phyloP scores from a whole-genome alignment of 2,329 filamentous ascomycete species.

The Cyanodermella asteris region DNA sequence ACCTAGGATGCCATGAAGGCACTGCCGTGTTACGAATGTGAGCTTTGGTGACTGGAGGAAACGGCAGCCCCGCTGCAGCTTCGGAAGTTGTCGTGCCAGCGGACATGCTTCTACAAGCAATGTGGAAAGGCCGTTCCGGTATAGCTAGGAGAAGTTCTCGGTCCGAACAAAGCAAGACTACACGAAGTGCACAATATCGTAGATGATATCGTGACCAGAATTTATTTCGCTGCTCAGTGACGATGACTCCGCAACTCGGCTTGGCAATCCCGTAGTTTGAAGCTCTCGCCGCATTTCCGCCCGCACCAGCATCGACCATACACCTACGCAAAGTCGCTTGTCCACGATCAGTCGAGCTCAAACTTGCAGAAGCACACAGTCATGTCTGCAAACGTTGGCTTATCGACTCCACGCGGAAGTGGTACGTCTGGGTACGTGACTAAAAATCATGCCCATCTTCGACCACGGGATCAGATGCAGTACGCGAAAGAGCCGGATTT shows the following conservation, averaged over 20 bases:
- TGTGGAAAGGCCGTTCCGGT: too few relatives aligned
- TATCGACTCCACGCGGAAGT: conserved; percentile 79
- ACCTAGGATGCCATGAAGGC: conserved; percentile 72
- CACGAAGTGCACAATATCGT: too few relatives aligned
- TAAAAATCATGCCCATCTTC: conserved; percentile 76
- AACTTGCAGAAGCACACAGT: conserved; percentile 4
- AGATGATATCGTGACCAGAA: too few relatives aligned
- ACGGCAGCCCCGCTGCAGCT: conserved; percentile 29
- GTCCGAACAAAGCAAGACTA: too few relatives aligned
- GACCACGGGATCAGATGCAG: conserved; percentile 55
- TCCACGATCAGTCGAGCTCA: not conserved
- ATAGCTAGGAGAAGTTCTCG: too few relatives aligned
- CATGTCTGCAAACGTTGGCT: conserved; percentile 96
- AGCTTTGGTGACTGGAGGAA: conserved; percentile 62
- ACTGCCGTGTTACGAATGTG: conserved; percentile 93
- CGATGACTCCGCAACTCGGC: not conserved
- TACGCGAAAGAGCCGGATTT: conserved; percentile 48
- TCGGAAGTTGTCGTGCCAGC: conserved; percentile 2
- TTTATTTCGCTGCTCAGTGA: not conserved
- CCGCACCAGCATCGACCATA: not conserved
- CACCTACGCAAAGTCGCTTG: not conserved
- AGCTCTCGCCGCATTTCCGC: not conserved
- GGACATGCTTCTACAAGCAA: too few relatives aligned
- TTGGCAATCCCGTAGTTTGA: not conserved
- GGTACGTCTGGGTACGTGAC: conserved; percentile 96